Conservation (phyloP, 1,284 basidiomycete genomes). For the Vanrija humicola region DNA sequence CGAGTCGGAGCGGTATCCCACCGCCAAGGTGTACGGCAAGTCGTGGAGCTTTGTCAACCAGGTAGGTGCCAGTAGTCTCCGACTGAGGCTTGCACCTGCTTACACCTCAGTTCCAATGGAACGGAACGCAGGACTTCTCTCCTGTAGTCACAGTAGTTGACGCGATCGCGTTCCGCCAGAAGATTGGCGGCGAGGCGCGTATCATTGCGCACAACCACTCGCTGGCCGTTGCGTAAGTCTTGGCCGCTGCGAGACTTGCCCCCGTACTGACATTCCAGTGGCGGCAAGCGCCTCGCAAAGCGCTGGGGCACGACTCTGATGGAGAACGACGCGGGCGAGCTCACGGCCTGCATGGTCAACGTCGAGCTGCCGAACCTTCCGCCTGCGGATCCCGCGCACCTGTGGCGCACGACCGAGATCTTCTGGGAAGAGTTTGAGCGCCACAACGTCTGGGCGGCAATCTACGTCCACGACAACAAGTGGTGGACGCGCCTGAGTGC, state of each 20-base stretch:
- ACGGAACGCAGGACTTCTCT: slow-evolving; percentile 36
- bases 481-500: slow-evolving; percentile 70
- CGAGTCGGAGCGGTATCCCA: slow-evolving; percentile 48
- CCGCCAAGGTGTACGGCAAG: slow-evolving; percentile 16
- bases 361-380: slow-evolving; percentile 43
- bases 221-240: slow-evolving; percentile 58
- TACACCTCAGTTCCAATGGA: slow-evolving; percentile 29
- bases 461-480: slow-evolving; percentile 56
- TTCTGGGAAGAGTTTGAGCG: not conserved
- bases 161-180: slow-evolving; percentile 73
- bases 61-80: slow-evolving; percentile 54
- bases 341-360: slow-evolving; percentile 68
- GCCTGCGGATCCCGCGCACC: slow-evolving; percentile 17
- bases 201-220: slow-evolving; percentile 72
- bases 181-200: slow-evolving; percentile 75
- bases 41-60: slow-evolving; percentile 53
- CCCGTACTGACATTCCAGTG: slow-evolving; percentile 39
- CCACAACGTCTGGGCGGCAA: not conserved
- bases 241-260: no score
- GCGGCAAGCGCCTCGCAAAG: slow-evolving; percentile 63
- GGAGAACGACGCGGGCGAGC: slow-evolving; percentile 58
- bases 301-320: slow-evolving; percentile 64
- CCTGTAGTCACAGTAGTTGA: slow-evolving; percentile 28
- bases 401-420: not conserved
- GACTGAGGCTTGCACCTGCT: slow-evolving; percentile 16